Percentiles rank a stretch among this genome's conserved stretches.
phyloP scores from a whole-genome alignment of 805 yeast species.

The Brettanomyces naardenensis region DNA sequence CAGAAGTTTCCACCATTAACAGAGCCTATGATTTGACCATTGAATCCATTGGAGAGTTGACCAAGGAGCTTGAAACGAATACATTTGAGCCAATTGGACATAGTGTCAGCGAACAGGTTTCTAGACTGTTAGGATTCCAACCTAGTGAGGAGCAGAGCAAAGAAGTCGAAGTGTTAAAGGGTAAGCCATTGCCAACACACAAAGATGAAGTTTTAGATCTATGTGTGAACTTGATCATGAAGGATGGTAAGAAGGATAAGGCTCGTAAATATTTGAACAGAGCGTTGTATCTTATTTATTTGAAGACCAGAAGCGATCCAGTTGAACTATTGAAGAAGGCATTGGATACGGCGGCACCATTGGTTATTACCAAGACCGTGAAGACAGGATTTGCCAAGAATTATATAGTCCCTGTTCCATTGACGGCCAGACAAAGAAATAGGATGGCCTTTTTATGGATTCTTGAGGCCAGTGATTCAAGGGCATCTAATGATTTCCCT shows the following conservation, averaged over 20 bases:
- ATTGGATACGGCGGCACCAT: conserved; percentile 77
- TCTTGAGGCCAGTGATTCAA: conserved; percentile 71
- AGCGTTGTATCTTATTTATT: conserved; percentile 73
- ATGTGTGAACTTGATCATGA: conserved; percentile 83
- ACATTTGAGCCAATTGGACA: conserved; percentile 15
- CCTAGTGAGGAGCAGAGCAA: conserved; percentile 61
- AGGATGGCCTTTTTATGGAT: conserved; percentile 90
- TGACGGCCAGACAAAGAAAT: conserved; percentile 72
- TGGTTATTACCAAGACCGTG: conserved; percentile 67
- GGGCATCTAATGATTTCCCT: conserved; percentile 71
- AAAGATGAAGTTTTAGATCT: conserved; percentile 68
- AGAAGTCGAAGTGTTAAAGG: conserved; percentile 43
- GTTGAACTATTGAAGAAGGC: conserved; percentile 65
- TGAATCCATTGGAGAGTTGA: conserved; percentile 22
- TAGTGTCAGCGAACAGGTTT: conserved; percentile 10
- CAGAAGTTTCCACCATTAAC: conserved; percentile 19
- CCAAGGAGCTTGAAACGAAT: conserved; percentile 19
- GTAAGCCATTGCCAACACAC: conserved; percentile 49
- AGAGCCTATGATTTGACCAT: conserved; percentile 23
- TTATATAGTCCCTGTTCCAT: conserved; percentile 72
- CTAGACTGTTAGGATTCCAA: conserved; percentile 30
- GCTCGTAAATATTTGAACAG: conserved; percentile 69
- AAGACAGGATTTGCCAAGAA: conserved; percentile 84
- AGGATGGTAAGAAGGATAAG: conserved; percentile 76
- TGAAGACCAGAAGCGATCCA: conserved; percentile 73